Percentiles rank a stretch among this genome's conserved stretches.
These are phyloP conservation scores for Porogramme epimiltina DNA, from an alignment of 1,284 basidiomycete genomes.

Conservation along the genomic window DNA sequence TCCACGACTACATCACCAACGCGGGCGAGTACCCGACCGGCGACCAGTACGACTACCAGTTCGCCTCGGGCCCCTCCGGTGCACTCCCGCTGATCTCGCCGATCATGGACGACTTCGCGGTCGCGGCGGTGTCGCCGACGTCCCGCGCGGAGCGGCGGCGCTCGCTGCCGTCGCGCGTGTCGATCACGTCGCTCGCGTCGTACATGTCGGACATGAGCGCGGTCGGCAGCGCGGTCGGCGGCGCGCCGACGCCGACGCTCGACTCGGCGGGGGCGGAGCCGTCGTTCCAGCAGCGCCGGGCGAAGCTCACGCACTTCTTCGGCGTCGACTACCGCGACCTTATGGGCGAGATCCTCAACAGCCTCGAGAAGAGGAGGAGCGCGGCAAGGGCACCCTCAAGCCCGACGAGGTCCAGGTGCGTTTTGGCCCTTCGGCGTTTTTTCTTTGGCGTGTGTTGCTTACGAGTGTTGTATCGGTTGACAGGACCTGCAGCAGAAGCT, in stretches of 20 bases:
- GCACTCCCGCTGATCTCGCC: conserved; percentile 14
- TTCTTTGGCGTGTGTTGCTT: conserved; percentile 3
- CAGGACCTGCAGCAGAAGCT: conserved; percentile 68
- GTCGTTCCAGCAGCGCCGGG: conserved; percentile 70
- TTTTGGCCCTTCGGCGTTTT: conserved; percentile 13
- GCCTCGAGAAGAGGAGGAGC: conserved; percentile 74
- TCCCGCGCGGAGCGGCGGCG: conserved; percentile 57
- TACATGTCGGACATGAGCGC: conserved; percentile 51
- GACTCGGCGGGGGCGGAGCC: conserved; percentile 25
- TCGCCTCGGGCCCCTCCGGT: not conserved
- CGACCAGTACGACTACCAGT: conserved; percentile 21
- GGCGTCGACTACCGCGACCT: conserved; percentile 79
- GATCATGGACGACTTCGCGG: conserved; percentile 13
- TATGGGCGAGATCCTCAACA: conserved; percentile 74
- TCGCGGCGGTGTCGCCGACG: conserved; percentile 24
- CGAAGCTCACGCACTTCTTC: conserved; percentile 82
- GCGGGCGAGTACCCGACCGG: conserved; percentile 33
- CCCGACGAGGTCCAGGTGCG: conserved; percentile 71
- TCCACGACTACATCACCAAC: conserved; percentile 71
- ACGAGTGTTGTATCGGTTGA: conserved; percentile 5
- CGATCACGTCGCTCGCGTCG: conserved; percentile 59
- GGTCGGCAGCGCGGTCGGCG: no score
- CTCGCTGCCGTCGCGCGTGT: conserved; percentile 68
- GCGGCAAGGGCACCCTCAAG: conserved; percentile 58
- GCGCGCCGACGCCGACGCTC: conserved; percentile 43